Conservation (phyloP, 2,329 filamentous ascomycete species). For the Alternaria infectoria region DNA sequence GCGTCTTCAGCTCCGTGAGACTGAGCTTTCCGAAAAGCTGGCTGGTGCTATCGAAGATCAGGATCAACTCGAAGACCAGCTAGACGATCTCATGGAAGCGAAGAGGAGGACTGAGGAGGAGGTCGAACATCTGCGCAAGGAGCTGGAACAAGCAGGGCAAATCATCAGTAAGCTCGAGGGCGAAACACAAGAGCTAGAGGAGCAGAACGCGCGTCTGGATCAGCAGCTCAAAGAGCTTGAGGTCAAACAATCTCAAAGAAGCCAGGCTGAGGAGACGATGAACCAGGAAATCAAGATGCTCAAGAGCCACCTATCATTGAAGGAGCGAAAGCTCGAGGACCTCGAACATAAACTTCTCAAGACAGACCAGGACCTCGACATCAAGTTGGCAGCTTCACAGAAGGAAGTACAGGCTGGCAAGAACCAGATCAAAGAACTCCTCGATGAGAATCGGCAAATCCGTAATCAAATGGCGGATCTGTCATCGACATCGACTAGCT, state of each 20-base stretch:
- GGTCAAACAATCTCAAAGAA: constrained; percentile 72
- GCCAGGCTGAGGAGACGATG: constrained; percentile 76
- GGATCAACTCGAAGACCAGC: constrained; percentile 88
- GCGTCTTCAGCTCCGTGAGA: constrained; percentile 88
- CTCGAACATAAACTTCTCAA: constrained; percentile 83
- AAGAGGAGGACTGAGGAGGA: constrained; percentile 90
- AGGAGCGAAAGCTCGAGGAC: constrained; percentile 88
- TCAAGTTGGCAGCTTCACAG: constrained; percentile 77
- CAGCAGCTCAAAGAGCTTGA: constrained; percentile 73
- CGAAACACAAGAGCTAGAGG: constrained; percentile 78
- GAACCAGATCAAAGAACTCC: constrained; percentile 75
- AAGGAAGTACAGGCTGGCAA: constrained; percentile 81
- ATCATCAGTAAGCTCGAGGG: constrained; percentile 86
- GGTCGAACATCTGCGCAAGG: constrained; percentile 75
- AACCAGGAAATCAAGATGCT: constrained; percentile 88
- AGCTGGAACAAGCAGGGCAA: constrained; percentile 88
- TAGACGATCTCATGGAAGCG: constrained; percentile 85
- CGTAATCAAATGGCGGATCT: constrained; percentile 86
- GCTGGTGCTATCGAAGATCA: constrained; percentile 92
- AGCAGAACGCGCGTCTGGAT: constrained; percentile 73
- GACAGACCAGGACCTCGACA: constrained; percentile 84
- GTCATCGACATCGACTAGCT: constrained; percentile 89
- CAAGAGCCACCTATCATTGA: constrained; percentile 84
- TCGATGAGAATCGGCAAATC: constrained; percentile 80
- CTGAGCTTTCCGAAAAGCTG: constrained; percentile 90